A percentile compares a stretch with the other conserved stretches of the same genome.
These are phyloP conservation scores for Coix lacrymajobi DNA, from an alignment of 176 grass and related monocot genomes.

Conservation along the genomic window DNA sequence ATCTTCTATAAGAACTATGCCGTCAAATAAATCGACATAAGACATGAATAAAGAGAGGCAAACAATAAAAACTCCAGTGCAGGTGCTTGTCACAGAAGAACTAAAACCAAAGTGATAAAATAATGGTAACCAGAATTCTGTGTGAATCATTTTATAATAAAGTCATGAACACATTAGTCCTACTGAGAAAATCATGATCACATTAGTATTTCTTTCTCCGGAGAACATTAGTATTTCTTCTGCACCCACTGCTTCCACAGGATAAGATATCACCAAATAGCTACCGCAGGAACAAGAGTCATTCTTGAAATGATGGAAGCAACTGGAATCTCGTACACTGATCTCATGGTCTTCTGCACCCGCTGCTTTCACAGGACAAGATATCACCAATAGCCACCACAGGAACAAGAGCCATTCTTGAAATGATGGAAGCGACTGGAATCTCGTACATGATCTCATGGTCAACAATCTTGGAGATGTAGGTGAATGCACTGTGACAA, in stretches of 20 bases:
- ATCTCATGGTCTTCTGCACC: too few species aligned
- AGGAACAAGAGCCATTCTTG: slow-evolving; percentile 73
- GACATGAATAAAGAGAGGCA: slow-evolving; percentile 3
- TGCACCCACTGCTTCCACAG: not conserved
- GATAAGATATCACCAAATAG: slow-evolving; percentile 54
- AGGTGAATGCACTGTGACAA: slow-evolving; percentile 76
- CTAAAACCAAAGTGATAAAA: not conserved
- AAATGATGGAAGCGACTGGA: slow-evolving; percentile 90
- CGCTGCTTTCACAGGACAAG: not conserved
- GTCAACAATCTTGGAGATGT: slow-evolving; percentile 72
- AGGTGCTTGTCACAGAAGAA: not conserved
- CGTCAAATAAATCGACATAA: not conserved
- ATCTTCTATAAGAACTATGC: not conserved
- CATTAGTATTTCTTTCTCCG: not conserved
- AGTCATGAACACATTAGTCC: slow-evolving; percentile 11
- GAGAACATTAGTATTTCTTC: not conserved
- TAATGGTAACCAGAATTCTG: not conserved
- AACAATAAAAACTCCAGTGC: not conserved
- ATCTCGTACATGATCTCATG: slow-evolving; percentile 86
- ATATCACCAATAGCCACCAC: slow-evolving; percentile 64
- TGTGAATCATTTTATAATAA: not conserved
- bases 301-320: slow-evolving; percentile 86
- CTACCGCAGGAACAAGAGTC: slow-evolving; percentile 71
- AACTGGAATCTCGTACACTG: slow-evolving; percentile 70
- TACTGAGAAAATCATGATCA: slow-evolving; percentile 3